Evolutionary conservation across 768 basidiomycete species (phyloP).

Genomic region (Grammothele lineata): DNA sequence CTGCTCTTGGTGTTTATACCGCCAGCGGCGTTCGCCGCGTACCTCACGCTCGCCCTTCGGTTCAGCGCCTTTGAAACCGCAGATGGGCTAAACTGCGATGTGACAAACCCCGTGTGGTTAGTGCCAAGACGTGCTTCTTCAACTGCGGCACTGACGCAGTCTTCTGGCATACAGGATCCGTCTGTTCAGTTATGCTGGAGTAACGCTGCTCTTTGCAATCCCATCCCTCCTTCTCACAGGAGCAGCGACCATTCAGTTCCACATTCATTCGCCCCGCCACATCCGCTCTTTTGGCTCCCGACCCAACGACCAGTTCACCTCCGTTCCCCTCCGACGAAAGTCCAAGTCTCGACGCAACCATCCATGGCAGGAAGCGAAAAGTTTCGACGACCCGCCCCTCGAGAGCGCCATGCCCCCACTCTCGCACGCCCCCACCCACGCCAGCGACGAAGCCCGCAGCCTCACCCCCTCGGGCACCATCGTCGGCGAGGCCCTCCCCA

Average conservation of each 20-base stretch:
- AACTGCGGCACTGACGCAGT: background rate
- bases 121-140: constrained; percentile 13
- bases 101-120: constrained; percentile 54
- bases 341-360: background rate
- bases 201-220: constrained; percentile 45
- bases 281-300: constrained; percentile 7
- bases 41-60: constrained; percentile 40
- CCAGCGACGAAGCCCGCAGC: constrained; percentile 6
- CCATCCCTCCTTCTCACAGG: constrained; percentile 51
- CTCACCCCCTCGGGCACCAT: constrained; percentile 10
- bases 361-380: constrained; percentile 8
- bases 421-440: constrained; percentile 4
- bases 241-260: constrained; percentile 31
- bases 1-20: constrained; percentile 46
- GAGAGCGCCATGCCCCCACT: background rate
- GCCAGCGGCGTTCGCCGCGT: constrained; percentile 36
- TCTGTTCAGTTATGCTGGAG: constrained; percentile 59
- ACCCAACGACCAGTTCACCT: constrained; percentile 14
- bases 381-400: background rate
- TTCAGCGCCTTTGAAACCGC: constrained; percentile 41
- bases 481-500: constrained; percentile 13
- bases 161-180: constrained; percentile 43
- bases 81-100: constrained; percentile 58
- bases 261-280: constrained; percentile 9
- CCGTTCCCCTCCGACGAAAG: constrained; percentile 15